Percentiles rank a stretch among this genome's conserved stretches.
These are phyloP conservation scores for Aspergillus campestris DNA, from an alignment of 495 filamentous ascomycete genomes.

Conservation along the genomic window DNA sequence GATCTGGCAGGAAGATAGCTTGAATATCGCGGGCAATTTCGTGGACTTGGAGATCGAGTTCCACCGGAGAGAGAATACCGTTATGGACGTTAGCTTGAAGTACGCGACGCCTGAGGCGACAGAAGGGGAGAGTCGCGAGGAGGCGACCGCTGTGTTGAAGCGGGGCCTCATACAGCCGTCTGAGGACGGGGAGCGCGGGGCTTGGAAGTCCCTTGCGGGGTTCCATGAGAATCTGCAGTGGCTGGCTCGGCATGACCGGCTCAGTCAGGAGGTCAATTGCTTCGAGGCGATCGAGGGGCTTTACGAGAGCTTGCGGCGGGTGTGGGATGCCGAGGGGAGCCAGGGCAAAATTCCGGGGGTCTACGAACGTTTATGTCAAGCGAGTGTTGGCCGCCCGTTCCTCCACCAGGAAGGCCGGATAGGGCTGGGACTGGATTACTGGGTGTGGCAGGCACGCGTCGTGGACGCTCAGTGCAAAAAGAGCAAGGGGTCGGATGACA, in stretches of 20 bases:
- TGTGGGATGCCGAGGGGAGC: slow-evolving; percentile 45
- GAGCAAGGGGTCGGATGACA: slow-evolving; percentile 27
- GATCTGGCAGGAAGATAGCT: slow-evolving; percentile 58
- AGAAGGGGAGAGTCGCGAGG: slow-evolving; percentile 32
- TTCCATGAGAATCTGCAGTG: slow-evolving; percentile 79
- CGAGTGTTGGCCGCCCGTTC: slow-evolving; percentile 61
- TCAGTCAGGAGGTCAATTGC: slow-evolving; percentile 77
- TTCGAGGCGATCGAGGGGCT: slow-evolving; percentile 83
- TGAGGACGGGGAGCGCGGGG: slow-evolving; percentile 28
- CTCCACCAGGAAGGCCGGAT: slow-evolving; percentile 67
- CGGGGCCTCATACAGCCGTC: slow-evolving; percentile 37
- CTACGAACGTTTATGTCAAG: slow-evolving; percentile 41
- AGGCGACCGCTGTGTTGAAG: slow-evolving; percentile 44
- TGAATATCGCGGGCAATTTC: slow-evolving; percentile 64
- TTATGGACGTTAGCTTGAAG: slow-evolving; percentile 37
- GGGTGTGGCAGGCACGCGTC: slow-evolving; percentile 56
- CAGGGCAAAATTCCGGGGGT: slow-evolving; percentile 32
- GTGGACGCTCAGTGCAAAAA: slow-evolving; percentile 23
- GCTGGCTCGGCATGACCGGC: slow-evolving; percentile 67
- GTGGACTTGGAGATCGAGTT: slow-evolving; percentile 47
- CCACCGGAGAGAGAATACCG: slow-evolving; percentile 32
- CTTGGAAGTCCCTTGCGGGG: slow-evolving; percentile 51
- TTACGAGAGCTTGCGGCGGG: slow-evolving; percentile 57
- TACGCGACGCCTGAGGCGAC: slow-evolving; percentile 38
- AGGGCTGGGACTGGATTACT: slow-evolving; percentile 79